These are phyloP conservation scores for Starmerella davenportii DNA, from an alignment of 805 yeast species.

Conservation along the genomic window DNA sequence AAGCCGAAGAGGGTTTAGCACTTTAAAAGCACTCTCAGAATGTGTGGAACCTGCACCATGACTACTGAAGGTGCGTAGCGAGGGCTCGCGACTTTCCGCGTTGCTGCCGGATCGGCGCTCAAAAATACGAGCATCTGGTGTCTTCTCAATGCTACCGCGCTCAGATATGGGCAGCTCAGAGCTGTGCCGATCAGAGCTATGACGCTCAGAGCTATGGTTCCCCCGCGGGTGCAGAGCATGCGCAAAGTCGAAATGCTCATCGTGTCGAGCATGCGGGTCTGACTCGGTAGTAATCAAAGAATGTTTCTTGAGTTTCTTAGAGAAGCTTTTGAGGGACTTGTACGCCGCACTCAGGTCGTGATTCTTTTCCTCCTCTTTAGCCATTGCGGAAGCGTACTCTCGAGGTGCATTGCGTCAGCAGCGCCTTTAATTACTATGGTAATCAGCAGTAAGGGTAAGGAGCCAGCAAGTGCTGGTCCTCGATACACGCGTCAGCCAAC, in stretches of 20 bases:
- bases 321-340: background rate
- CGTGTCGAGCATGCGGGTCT: background rate
- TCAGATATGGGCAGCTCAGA: too few relatives aligned
- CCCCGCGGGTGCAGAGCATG: background rate
- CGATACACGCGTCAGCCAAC: background rate
- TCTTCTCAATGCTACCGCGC: too few relatives aligned
- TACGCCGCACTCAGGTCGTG: background rate
- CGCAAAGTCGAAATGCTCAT: background rate
- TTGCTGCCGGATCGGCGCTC: too few relatives aligned
- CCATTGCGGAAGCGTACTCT: background rate
- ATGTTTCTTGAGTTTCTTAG: background rate
- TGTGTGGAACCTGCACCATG: too few relatives aligned
- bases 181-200: too few relatives aligned
- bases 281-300: background rate
- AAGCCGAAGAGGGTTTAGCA: too few relatives aligned
- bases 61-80: too few relatives aligned
- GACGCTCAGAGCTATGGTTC: background rate
- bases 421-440: background rate
- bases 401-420: background rate
- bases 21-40: too few relatives aligned
- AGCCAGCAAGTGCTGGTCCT: background rate
- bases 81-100: too few relatives aligned
- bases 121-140: too few relatives aligned
- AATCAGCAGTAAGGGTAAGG: background rate
- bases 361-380: background rate